phyloP scores from a whole-genome alignment of 352 stramenopile species.

The Pythium guiyangense region DNA sequence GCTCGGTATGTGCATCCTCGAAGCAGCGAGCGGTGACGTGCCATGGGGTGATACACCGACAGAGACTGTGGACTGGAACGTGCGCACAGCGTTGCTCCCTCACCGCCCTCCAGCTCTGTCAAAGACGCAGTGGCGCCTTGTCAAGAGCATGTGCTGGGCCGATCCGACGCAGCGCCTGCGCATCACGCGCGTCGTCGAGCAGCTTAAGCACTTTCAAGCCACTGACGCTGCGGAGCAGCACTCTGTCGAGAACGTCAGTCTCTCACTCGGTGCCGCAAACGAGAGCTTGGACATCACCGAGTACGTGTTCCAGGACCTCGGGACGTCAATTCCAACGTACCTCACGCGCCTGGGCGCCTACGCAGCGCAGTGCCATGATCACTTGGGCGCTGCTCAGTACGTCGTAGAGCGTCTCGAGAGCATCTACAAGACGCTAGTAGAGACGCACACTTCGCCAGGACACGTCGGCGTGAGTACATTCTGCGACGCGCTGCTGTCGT shows the following conservation, averaged over 20 bases:
- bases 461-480: constrained; percentile 1
- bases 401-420: background rate
- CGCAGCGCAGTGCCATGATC: background rate
- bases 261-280: background rate
- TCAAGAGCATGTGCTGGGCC: constrained; percentile 9
- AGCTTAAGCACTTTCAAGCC: constrained; percentile 4
- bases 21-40: constrained; percentile 13
- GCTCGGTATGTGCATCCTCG: constrained; percentile 50
- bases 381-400: background rate
- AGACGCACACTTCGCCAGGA: background rate
- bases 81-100: background rate
- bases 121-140: constrained; percentile 2
- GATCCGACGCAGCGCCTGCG: constrained; percentile 2
- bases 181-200: constrained; percentile 6
- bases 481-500: background rate
- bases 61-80: background rate
- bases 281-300: background rate
- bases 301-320: constrained; percentile 1
- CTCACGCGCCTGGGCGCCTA: background rate
- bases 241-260: background rate
- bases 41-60: background rate
- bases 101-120: background rate
- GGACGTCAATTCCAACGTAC: background rate
- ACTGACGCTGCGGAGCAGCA: background rate
- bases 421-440: background rate